Evolutionary conservation across 2,329 filamentous ascomycete species (phyloP).

Genomic region (Aspergillus proliferans): DNA sequence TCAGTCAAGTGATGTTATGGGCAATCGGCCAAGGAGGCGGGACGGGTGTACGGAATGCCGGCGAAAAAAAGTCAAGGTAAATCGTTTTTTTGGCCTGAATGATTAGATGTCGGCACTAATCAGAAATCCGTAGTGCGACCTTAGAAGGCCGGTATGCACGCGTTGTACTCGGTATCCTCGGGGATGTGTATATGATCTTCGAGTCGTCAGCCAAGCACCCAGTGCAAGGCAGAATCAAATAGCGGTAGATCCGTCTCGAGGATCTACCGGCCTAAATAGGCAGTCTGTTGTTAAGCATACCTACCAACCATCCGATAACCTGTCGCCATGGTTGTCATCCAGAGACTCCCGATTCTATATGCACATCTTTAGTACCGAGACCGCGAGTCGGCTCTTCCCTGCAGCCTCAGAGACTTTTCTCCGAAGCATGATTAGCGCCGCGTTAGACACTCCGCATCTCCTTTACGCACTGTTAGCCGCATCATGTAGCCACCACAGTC

Average conservation of each 20-base stretch:
- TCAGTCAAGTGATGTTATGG: not conserved
- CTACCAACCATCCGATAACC: slow-evolving; percentile 11
- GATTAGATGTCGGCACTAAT: not conserved
- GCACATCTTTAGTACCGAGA: slow-evolving; percentile 20
- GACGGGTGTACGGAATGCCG: slow-evolving; percentile 26
- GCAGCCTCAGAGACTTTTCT: slow-evolving; percentile 19
- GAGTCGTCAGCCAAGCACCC: too few relatives aligned
- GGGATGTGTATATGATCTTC: slow-evolving; percentile 18
- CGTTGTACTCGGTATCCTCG: slow-evolving; percentile 20
- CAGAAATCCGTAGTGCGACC: slow-evolving; percentile 16
- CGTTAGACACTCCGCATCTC: slow-evolving; percentile 20
- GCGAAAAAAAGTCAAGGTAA: slow-evolving; percentile 25
- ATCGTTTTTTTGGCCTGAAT: not conserved
- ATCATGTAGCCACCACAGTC: slow-evolving; percentile 23
- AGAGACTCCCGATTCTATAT: slow-evolving; percentile 20
- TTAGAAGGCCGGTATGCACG: slow-evolving; percentile 18
- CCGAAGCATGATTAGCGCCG: slow-evolving; percentile 16
- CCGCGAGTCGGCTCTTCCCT: slow-evolving; percentile 21
- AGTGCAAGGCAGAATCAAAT: too few relatives aligned
- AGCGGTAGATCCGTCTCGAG: too few relatives aligned
- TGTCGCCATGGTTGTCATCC: slow-evolving; percentile 14
- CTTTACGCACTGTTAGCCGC: slow-evolving; percentile 23
- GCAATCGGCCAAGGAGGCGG: slow-evolving; percentile 17
- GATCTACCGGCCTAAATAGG: too few relatives aligned
- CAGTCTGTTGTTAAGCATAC: not conserved